A percentile compares a stretch with the other conserved stretches of the same genome.
phyloP scores from a whole-genome alignment of 495 filamentous ascomycete genomes.

The Neurospora cerealis region DNA sequence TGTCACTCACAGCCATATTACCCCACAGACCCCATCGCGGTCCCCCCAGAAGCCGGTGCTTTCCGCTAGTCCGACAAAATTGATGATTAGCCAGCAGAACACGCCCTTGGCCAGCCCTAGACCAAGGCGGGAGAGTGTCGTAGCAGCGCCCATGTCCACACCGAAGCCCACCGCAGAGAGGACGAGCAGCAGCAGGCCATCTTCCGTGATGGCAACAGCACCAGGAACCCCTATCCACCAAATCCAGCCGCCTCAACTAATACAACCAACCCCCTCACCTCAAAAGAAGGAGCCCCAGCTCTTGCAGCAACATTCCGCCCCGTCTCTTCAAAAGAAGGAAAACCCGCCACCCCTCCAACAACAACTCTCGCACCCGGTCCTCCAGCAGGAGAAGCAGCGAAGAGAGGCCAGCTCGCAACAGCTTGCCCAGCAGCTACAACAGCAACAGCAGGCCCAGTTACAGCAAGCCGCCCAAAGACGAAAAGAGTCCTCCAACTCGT shows the following conservation, averaged over 20 bases:
- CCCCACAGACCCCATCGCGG: neutral
- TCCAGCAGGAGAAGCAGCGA: neutral
- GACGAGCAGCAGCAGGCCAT: neutral
- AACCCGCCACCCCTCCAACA: neutral
- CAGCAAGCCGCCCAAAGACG: neutral
- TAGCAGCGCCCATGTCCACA: constrained; percentile 4
- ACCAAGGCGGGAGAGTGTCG: constrained; percentile 53
- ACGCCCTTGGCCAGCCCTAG: constrained; percentile 73
- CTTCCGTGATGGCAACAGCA: neutral
- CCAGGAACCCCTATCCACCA: neutral
- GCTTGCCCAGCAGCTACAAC: neutral
- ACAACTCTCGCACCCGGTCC: neutral
- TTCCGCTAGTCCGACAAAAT: constrained; percentile 39
- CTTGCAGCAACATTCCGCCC: neutral
- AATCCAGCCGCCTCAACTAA: neutral
- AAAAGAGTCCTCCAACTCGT: neutral
- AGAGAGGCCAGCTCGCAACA: neutral
- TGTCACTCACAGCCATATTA: neutral
- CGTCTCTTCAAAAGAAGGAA: neutral
- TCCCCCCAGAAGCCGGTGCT: neutral
- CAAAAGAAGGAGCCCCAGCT: neutral
- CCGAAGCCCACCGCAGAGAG: neutral
- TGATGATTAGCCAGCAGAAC: constrained; percentile 72
- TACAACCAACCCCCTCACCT: neutral
- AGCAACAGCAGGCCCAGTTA: neutral